Evolutionary conservation across 495 filamentous ascomycete species (phyloP).

Genomic region (Aspergillus campestris): DNA sequence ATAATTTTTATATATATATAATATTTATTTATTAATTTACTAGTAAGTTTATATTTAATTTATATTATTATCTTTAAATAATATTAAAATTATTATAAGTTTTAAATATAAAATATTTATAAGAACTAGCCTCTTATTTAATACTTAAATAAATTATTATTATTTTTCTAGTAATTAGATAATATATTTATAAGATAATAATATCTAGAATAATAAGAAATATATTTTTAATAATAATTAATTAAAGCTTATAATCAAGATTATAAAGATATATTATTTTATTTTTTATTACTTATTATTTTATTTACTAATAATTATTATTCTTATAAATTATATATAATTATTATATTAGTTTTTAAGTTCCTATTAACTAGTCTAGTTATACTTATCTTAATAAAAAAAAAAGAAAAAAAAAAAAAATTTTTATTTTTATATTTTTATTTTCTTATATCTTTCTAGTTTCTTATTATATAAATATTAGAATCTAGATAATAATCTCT

Average conservation of each 20-base stretch:
- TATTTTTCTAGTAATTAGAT: too few relatives aligned
- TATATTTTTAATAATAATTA: conserved; percentile 2
- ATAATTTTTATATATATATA: too few relatives aligned
- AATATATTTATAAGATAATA: not conserved
- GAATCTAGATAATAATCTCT: too few relatives aligned
- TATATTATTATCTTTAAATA: too few relatives aligned
- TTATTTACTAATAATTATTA: not conserved
- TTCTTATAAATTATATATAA: not conserved
- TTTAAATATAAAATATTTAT: not conserved
- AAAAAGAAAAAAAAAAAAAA: not conserved
- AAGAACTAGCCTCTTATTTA: too few relatives aligned
- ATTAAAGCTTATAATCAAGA: not conserved
- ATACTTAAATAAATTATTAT: too few relatives aligned
- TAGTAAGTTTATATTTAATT: too few relatives aligned
- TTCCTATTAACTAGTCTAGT: not conserved
- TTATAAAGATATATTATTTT: not conserved
- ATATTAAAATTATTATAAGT: not conserved
- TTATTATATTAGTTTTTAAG: not conserved
- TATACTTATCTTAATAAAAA: not conserved
- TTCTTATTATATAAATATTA: too few relatives aligned
- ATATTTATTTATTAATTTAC: too few relatives aligned
- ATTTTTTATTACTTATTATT: not conserved
- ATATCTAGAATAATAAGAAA: not conserved
- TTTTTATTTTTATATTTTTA: not conserved
- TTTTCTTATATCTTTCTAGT: too few relatives aligned